Conservation (phyloP, 2,329 filamentous ascomycete species). For the Botrytis medusae region DNA sequence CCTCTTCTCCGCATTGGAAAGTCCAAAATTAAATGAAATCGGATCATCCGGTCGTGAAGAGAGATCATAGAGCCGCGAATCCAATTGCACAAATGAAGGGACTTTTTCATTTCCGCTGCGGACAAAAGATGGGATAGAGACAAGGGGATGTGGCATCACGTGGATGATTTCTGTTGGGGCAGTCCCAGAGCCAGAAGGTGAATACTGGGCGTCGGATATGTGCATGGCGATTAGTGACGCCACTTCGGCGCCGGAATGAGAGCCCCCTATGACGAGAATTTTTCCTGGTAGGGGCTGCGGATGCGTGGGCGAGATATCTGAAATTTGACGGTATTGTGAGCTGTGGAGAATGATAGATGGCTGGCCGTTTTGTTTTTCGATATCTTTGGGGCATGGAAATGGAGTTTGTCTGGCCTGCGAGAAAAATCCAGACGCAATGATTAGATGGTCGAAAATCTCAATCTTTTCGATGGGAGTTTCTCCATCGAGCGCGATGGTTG, state of each 20-base stretch:
- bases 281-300: background rate
- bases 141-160: background rate
- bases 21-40: background rate
- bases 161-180: background rate
- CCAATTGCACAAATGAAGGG: constrained; percentile 2
- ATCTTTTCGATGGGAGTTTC: background rate
- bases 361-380: background rate
- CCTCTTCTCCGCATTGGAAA: background rate
- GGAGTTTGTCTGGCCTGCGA: background rate
- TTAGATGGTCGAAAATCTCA: constrained; percentile 14
- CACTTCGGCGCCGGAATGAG: constrained; percentile 22
- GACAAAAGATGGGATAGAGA: constrained; percentile 2
- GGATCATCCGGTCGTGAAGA: constrained; percentile 1
- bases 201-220: constrained; percentile 42
- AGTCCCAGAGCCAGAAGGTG: constrained; percentile 7
- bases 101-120: background rate
- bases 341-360: constrained; percentile 3
- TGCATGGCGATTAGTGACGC: constrained; percentile 36
- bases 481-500: background rate
- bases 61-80: background rate
- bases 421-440: constrained; percentile 14
- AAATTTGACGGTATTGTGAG: constrained; percentile 2
- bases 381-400: background rate
- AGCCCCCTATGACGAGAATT: constrained; percentile 21
- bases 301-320: background rate